Evolutionary conservation across 768 basidiomycete species (phyloP), one percentile per base, ranked within the genome.

Genomic region (Mycena polygramma): DNA sequence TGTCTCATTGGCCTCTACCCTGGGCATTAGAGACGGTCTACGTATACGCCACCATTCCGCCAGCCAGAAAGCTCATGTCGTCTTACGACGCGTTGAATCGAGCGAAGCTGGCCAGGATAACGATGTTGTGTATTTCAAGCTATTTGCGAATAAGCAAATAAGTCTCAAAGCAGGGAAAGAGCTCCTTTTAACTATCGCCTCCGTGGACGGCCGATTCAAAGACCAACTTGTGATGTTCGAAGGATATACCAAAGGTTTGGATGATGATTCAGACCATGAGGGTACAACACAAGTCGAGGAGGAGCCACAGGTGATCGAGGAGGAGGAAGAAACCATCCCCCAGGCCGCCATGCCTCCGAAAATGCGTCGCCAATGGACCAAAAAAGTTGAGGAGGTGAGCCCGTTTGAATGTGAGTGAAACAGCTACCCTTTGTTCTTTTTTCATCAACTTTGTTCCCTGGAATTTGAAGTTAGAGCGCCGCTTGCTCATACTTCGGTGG

Each of bases 111-210:
- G 77, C 13, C 79, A 81, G n/a, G 77, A 78, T 22, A 75, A 77
- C 26, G 75, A 79, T 36, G 76, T 86, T 64, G 84, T 87, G 46
- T 87, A 86, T 77, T 93, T 91, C 76, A 88, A 85, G 75, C 81
- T 93, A 15, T 90, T 91, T 76, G 90, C 92, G 5, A 85, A 87
- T 74, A 93, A 93, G 82, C 82, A 88, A 69, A 89, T 93, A 77
- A 89, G 89, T 76, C 86, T 91, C 74, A 91, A 87, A 76, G 88
- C 91, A 15, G 91, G 91, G 66, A 91, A 91, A 79, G 90, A 91
- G 80, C 87, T 93, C 60, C 83, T 92, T 55, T 83, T 93, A 63
- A 85, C 90, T 8, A 81, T 92, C 41, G 85, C 84, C 48, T 82
- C 85, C 35, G 85, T 81, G 36, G 85, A 90, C 72, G 87, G 87